Conservation (phyloP, 2,329 filamentous ascomycete genomes). For the Claviceps spartinae region DNA sequence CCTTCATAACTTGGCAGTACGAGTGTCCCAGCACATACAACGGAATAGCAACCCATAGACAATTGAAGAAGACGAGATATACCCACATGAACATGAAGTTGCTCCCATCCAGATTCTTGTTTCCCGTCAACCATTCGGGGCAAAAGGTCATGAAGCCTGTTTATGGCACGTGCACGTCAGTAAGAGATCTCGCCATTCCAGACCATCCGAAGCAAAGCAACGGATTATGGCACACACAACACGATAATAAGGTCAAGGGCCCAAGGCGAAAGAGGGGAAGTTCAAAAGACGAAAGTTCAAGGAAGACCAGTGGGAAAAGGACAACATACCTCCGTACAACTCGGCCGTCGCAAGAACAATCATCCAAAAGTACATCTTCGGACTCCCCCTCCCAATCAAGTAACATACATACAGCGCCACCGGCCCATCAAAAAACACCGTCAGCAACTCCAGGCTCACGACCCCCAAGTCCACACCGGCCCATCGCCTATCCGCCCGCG, state of each 20-base stretch:
- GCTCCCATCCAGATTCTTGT: conserved; percentile 46
- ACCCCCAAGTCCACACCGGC: conserved; percentile 49
- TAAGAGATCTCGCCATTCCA: neutral
- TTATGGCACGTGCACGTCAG: neutral
- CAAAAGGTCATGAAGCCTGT: conserved; percentile 57
- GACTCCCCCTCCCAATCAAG: conserved; percentile 40
- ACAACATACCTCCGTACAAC: conserved; percentile 38
- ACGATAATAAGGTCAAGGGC: too few relatives aligned
- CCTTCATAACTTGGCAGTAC: too few relatives aligned
- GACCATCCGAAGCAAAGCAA: too few relatives aligned
- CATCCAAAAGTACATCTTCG: conserved; percentile 47
- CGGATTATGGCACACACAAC: too few relatives aligned
- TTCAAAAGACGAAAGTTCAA: too few relatives aligned
- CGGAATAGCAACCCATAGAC: conserved; percentile 50
- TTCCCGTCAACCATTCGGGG: conserved; percentile 53
- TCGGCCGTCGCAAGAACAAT: conserved; percentile 51
- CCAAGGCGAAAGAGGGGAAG: too few relatives aligned
- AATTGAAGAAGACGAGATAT: conserved; percentile 50
- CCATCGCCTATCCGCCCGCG: conserved; percentile 50
- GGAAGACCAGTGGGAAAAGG: conserved; percentile 18
- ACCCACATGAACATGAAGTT: conserved; percentile 59
- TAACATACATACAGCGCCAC: too few relatives aligned
- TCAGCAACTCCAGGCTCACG: conserved; percentile 51
- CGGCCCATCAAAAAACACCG: conserved; percentile 30
- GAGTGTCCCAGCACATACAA: conserved; percentile 10